Conservation (phyloP, 148 eudicot species). For the Silene conica region DNA sequence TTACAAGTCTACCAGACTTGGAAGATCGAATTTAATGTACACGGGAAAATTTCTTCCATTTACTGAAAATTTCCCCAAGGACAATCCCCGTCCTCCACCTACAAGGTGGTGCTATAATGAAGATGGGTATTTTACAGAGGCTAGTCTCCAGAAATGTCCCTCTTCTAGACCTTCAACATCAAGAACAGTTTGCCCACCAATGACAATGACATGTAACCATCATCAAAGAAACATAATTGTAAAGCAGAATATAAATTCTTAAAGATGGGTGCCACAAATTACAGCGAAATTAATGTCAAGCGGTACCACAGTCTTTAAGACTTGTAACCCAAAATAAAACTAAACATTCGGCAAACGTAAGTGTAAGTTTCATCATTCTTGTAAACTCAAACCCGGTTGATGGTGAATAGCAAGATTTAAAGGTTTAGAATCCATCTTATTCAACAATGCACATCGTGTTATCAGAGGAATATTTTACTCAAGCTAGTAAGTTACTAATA, state of each 20-base stretch:
- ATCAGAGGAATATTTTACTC: background rate
- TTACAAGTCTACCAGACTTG: conserved; percentile 24
- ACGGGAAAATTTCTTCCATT: conserved; percentile 17
- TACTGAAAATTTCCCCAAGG: conserved; percentile 18
- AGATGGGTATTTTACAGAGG: conserved; percentile 16
- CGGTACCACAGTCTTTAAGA: conserved; percentile 2
- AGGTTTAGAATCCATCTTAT: background rate
- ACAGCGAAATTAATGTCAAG: background rate
- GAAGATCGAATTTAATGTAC: conserved; percentile 15
- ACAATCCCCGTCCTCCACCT: conserved; percentile 14
- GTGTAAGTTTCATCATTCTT: background rate
- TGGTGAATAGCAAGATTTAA: background rate
- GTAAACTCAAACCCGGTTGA: background rate
- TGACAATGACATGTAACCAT: conserved; percentile 28
- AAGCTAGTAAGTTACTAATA: background rate
- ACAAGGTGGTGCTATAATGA: conserved; percentile 18
- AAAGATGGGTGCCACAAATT: conserved; percentile 9
- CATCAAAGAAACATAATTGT: conserved; percentile 5
- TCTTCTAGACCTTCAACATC: conserved; percentile 12
- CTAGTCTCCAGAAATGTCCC: conserved; percentile 10
- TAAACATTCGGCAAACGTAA: background rate
- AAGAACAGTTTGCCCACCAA: conserved; percentile 8
- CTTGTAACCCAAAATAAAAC: conserved; percentile 2
- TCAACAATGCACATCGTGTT: background rate
- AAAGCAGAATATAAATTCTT: conserved; percentile 8